Conservation (phyloP, 1,139 yeast genomes). For the Taphrina flavorubra region DNA sequence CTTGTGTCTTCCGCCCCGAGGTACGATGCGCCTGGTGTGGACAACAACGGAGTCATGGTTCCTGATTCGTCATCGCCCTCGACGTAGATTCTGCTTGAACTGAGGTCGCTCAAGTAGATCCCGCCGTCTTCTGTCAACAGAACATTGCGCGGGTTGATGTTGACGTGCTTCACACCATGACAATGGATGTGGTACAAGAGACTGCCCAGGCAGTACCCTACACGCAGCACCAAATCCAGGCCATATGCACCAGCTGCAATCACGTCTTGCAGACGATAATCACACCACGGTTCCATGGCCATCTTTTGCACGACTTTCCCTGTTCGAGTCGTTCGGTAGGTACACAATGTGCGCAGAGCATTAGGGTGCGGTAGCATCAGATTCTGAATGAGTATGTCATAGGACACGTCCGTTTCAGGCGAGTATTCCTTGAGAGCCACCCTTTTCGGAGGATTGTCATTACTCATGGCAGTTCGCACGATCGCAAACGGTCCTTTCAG, state of each 20-base stretch:
- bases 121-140: conserved; percentile 37
- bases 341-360: conserved; percentile 31
- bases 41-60: conserved; percentile 20
- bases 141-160: conserved; percentile 36
- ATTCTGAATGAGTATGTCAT: conserved; percentile 37
- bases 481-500: conserved; percentile 39
- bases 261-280: conserved; percentile 35
- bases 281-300: conserved; percentile 41
- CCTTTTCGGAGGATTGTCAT: conserved; percentile 31
- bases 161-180: conserved; percentile 40
- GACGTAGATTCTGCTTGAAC: conserved; percentile 35
- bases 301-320: conserved; percentile 39
- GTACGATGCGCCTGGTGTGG: conserved; percentile 19
- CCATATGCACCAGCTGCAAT: conserved; percentile 40
- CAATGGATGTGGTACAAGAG: conserved; percentile 37
- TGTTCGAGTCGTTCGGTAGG: conserved; percentile 36
- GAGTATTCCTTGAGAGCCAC: conserved; percentile 39
- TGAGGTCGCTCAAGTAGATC: conserved; percentile 34
- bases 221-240: conserved; percentile 31
- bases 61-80: conserved; percentile 22
- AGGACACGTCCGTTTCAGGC: conserved; percentile 37
- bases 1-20: conserved; percentile 8
- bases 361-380: conserved; percentile 39
- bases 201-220: conserved; percentile 38
- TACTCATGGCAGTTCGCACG: conserved; percentile 38